Base-by-base conservation (phyloP, 2,329 filamentous ascomycete species). In the Colletotrichum abscissum region DNA sequence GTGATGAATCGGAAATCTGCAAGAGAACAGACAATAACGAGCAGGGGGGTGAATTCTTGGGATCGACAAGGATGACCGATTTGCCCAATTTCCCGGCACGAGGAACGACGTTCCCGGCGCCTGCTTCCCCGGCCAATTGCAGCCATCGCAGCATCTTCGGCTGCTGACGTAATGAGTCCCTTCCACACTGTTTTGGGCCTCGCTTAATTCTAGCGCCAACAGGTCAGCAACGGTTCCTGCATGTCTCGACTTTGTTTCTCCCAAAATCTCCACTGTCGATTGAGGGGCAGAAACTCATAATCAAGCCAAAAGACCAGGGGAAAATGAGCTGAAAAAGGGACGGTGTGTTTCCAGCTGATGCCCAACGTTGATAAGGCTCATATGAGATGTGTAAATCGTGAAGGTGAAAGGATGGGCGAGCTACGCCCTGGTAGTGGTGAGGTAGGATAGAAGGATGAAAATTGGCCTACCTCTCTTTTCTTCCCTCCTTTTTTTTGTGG, bases 221-320 rank as follows among this genome's bases (percentile, higher is more conserved):
- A 69, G 58, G 58, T 35, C 35, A 42, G 63, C 24, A 30, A 63
- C 35, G 16, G 54, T 63, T 63, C 58, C 58, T 57, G 67, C 58
- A 69, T 46, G 16, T 69, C 49, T 69, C 46, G 52, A 11, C 58
- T 24, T 64, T 49, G 63, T 55, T 30, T 16, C 22, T 22, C 22
- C 30, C 8, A 22, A 8, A 30, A 19, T 35, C 14, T 52, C 68
- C 55, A 70, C 68, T 58, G 30, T 28, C 67, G 42, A 55, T 24
- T 24, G 55, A 70, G 55, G 60, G 60, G 54, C 38, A 19, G 62
- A 24, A 66, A n/a, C 5, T 46, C 16, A 65, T 26, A 65, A 42
- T 26, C 7, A 26, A 62, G 14, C 35, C 22, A 24, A 22, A 49
- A 5, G 42, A 22, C 42, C 42, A 49, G 42, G 42, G 42, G 2